These are phyloP conservation scores for Rhodamnia rubescens DNA, from an alignment of 345 rosid genomes.

Conservation along the genomic window DNA sequence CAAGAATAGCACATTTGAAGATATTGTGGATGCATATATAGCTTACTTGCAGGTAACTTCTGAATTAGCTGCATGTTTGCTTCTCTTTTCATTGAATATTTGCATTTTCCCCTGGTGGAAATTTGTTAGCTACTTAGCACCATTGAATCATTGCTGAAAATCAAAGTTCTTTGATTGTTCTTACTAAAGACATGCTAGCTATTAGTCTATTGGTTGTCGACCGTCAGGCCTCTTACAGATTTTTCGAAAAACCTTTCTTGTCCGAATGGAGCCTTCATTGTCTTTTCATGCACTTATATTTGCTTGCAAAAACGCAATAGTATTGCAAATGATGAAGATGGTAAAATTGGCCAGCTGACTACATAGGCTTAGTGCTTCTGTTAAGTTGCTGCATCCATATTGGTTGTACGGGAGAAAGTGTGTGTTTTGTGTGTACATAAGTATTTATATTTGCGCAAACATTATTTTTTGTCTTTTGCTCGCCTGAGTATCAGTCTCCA, in stretches of 20 bases:
- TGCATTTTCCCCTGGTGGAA: not conserved
- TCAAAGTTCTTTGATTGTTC: not conserved
- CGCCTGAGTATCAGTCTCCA: not conserved
- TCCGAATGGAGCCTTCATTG: not conserved
- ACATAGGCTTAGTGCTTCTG: not conserved
- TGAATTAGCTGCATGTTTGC: not conserved
- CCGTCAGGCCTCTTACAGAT: not conserved
- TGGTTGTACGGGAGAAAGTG: not conserved
- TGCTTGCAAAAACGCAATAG: not conserved
- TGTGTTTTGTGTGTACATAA: not conserved
- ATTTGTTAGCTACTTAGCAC: not conserved
- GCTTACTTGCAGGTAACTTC: conserved; percentile 66
- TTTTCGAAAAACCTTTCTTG: not conserved
- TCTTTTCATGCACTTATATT: too few relatives aligned
- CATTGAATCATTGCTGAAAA: not conserved
- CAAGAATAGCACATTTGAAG: conserved; percentile 66
- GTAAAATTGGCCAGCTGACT: not conserved
- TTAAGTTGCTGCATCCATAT: not conserved
- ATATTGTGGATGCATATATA: conserved; percentile 81
- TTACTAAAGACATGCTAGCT: not conserved
- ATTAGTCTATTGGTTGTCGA: not conserved
- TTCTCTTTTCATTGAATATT: not conserved
- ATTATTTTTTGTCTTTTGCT: not conserved
- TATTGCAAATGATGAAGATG: not conserved
- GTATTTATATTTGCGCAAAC: not conserved